Evolutionary conservation across 306 rosid genomes (phyloP).

Genomic region (Erythrophleum fordii): DNA sequence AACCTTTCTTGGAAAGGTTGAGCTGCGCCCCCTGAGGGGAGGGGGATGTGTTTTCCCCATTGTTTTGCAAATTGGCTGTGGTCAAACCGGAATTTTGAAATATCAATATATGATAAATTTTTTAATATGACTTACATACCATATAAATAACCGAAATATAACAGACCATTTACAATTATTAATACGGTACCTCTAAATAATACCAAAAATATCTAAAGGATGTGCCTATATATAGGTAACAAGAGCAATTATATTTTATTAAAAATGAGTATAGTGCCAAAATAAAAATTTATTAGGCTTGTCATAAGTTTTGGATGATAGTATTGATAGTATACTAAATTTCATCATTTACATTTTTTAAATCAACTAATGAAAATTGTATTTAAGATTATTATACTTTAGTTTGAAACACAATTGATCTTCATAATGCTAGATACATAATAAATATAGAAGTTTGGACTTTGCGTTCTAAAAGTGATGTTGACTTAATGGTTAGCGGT

Average conservation of each 20-base stretch:
- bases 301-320: neutral
- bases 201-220: too few relatives aligned
- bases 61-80: too few relatives aligned
- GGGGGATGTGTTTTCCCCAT: too few relatives aligned
- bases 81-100: neutral
- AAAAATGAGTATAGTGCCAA: too few relatives aligned
- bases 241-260: too few relatives aligned
- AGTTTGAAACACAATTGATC: too few relatives aligned
- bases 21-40: too few relatives aligned
- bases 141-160: neutral
- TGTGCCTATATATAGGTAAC: too few relatives aligned
- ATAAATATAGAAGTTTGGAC: neutral
- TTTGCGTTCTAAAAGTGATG: neutral
- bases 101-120: neutral
- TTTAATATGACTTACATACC: neutral
- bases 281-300: too few relatives aligned
- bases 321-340: neutral
- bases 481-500: neutral
- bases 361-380: neutral
- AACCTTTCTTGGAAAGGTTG: too few relatives aligned
- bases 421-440: neutral
- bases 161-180: too few relatives aligned
- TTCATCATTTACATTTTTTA: neutral
- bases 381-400: neutral
- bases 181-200: too few relatives aligned